A percentile compares a stretch with the other conserved stretches of the same genome.
Evolutionary conservation across 2,329 filamentous ascomycete genomes (phyloP).

Genomic region (Exophiala viscosa): DNA sequence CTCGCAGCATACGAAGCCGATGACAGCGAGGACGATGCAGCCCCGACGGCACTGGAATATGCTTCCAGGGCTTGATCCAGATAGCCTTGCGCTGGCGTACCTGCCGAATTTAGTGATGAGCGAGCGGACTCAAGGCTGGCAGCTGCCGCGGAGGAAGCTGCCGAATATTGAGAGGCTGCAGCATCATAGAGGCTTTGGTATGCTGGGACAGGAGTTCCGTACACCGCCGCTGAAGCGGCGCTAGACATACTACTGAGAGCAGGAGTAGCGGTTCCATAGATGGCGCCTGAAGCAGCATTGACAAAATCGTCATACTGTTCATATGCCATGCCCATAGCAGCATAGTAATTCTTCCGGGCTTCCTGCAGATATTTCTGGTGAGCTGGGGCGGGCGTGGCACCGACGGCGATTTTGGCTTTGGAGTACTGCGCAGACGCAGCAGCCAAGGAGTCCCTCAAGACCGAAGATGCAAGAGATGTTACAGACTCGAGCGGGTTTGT

Average conservation of each 20-base stretch:
- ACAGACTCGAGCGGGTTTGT: constrained; percentile 54
- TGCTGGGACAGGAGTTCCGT: constrained; percentile 44
- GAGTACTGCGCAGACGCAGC: constrained; percentile 69
- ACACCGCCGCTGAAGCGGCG: constrained; percentile 56
- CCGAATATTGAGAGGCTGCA: constrained; percentile 54
- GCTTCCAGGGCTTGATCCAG: constrained; percentile 43
- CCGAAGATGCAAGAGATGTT: constrained; percentile 65
- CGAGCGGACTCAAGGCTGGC: constrained; percentile 55
- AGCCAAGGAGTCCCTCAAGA: constrained; percentile 65
- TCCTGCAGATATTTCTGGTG: constrained; percentile 55
- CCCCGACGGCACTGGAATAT: constrained; percentile 43
- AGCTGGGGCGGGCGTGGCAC: constrained; percentile 58
- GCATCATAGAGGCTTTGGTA: constrained; percentile 41
- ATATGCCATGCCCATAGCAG: constrained; percentile 73
- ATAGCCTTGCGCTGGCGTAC: constrained; percentile 36
- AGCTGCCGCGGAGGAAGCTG: constrained; percentile 62
- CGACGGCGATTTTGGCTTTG: constrained; percentile 62
- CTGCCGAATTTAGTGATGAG: constrained; percentile 34
- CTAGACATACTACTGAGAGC: constrained; percentile 42
- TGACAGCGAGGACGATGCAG: constrained; percentile 42
- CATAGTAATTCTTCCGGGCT: constrained; percentile 68
- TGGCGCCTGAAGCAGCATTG: constrained; percentile 64
- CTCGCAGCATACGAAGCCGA: constrained; percentile 34
- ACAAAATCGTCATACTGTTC: constrained; percentile 75
- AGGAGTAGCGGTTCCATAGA: constrained; percentile 62